Percentiles rank a stretch among this genome's conserved stretches.
Conservation (phyloP, 371 early-diverging fungal genomes). For the Apophysomyces variabilis region DNA sequence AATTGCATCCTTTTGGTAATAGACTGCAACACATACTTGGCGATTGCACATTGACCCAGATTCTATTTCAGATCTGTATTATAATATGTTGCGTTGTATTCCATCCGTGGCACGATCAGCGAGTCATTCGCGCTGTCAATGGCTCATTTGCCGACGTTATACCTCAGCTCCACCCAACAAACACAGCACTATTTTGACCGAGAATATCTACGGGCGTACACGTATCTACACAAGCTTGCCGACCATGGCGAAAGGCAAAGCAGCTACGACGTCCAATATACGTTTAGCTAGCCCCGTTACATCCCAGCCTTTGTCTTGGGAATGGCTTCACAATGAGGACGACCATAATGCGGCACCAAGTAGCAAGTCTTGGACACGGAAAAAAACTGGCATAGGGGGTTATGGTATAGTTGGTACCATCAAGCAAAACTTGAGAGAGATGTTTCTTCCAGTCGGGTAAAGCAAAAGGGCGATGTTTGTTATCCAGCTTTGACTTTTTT, state of each 20-base stretch:
- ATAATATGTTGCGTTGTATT: constrained; percentile 1
- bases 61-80: too few relatives aligned
- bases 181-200: constrained; percentile 43
- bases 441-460: constrained; percentile 71
- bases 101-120: constrained; percentile 1
- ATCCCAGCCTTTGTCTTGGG: constrained; percentile 48
- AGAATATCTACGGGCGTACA: constrained; percentile 59
- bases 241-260: constrained; percentile 47
- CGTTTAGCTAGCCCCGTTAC: constrained; percentile 46
- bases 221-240: constrained; percentile 58
- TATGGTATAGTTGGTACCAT: constrained; percentile 33
- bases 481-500: background rate
- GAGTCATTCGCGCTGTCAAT: background rate
- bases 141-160: background rate
- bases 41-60: too few relatives aligned
- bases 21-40: too few relatives aligned
- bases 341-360: constrained; percentile 13
- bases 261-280: constrained; percentile 45
- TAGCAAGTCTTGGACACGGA: constrained; percentile 22
- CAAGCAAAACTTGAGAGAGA: constrained; percentile 55
- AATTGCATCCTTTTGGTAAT: too few relatives aligned
- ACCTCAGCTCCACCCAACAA: background rate
- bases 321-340: constrained; percentile 43
- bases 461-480: background rate
- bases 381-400: constrained; percentile 18